Evolutionary conservation across 192 early-diverging fungal species (phyloP), one percentile per base, ranked within the genome.

Genomic region (Umbelopsis sp.): DNA sequence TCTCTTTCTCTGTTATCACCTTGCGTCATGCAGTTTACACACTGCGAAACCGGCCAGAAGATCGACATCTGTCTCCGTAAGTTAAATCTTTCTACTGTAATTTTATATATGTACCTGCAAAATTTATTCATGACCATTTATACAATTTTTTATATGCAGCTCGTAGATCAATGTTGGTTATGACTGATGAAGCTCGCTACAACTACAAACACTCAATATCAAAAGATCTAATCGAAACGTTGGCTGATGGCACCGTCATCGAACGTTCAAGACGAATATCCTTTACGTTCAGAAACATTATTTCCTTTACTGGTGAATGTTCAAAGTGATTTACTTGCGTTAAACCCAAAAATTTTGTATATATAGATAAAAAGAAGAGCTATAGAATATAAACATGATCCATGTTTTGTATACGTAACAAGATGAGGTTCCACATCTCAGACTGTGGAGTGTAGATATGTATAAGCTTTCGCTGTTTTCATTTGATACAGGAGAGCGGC

Each of bases 141-240:
- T 22, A 58, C 1, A 20, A 37, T 25, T 27, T 12, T 30, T 23
- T 68, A 13, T 30, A 22, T 30, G 52, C 70, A 90, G 88, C 77
- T 16, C 81, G 80, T 22, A 78, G 88, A 18, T 92, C 89, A 0
- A 45, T 90, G n/a, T 70, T 89, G 20, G 70, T 89, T 7, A 78
- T 91, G 77, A 82, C 72, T 21, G 81, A 77, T 10, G 75, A 80
- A 3, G 70, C 85, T 64, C 77, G 91, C 15, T 92, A 82, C 52
- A 74, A 86, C 18, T 89, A 76, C 47, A 87, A 81, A 70, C 91
- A 92, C 61, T 77, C 82, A 11, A 92, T 92, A 12, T 88, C 88
- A 0, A 92, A 92, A 69, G 79, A 89, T 61, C 20, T 72, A 2
- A 51, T 84, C 4, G 87, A 91, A 25, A 64, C 64, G 21, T 53